Base-by-base conservation (phyloP, 306 rosid species). In the Vigna angularis region DNA sequence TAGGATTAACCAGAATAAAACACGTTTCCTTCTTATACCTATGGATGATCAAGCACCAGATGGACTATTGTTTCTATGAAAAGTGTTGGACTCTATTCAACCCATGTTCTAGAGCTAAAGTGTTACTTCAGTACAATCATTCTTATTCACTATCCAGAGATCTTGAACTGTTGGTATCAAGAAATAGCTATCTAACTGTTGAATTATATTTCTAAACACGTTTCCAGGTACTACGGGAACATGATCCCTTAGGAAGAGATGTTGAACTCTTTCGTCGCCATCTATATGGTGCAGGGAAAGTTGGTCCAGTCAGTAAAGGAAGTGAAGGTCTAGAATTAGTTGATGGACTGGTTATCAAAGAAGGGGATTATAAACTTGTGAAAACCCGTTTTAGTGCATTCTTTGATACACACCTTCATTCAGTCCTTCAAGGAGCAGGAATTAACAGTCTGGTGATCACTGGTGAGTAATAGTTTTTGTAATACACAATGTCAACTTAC, bases 371-470 rank as follows among this genome's bases (percentile, higher is more conserved):
- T 79, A 91, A 92, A 78, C 49, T 95, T 75, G 98, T 91, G 55
- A 95, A 92, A 79, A 92, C 93, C 9, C 85, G 98, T 69, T 92
- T 95, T 66, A 94, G 98, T 86, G 97, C 97, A 40, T 95, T 95
- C 84, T 95, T 92, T 83, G 83, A 89, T 10, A 92, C 98, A 57
- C 88, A 91, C 71, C 93, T 92, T 65, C 91, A 91, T 87, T 86
- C 91, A 7, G 69, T 92, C 76, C 98, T 95, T 77, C 89, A 81
- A 69, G 79, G 89, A 58, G 79, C 80, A 56, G 90, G 96, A 24
- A 84, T 95, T 70, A 84, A 83, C 47, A 82, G 85, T 75, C 85
- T 95, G 57, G 91, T 91, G 50, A 50, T 95, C 76, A 81, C 88
- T 45, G 98, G 98, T 92, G 79, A 83, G 83, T 69, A 61, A 48